Conservation (phyloP, 2,329 filamentous ascomycete genomes). For the Aureobasidium sp. region DNA sequence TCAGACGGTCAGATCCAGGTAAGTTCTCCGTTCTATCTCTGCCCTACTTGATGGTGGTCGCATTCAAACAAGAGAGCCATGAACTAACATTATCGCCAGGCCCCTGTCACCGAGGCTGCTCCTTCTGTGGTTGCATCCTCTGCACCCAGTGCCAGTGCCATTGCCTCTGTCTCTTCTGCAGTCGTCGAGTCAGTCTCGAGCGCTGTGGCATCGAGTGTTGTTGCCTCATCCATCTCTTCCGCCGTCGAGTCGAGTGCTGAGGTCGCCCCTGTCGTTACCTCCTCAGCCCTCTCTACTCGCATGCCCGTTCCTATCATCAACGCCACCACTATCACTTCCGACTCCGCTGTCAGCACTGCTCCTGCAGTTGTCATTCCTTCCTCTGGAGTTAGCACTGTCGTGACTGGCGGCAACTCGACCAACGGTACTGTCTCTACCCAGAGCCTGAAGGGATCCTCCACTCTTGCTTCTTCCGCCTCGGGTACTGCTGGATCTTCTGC, state of each 20-base stretch:
- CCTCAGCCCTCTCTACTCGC: neutral
- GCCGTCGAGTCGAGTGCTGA: neutral
- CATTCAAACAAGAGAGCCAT: neutral
- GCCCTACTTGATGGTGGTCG: neutral
- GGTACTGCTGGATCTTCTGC: neutral
- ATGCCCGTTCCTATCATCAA: constrained; percentile 8
- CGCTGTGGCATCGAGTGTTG: neutral
- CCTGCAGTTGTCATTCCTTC: neutral
- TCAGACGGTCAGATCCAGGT: constrained; percentile 16
- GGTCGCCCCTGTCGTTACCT: neutral
- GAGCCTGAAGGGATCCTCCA: neutral
- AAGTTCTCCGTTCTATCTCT: neutral
- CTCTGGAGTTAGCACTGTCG: neutral
- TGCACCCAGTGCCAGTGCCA: neutral
- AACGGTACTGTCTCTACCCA: constrained; percentile 6
- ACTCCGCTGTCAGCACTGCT: neutral
- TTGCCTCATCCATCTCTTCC: neutral
- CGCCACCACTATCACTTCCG: neutral
- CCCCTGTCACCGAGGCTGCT: neutral
- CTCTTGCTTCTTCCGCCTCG: neutral
- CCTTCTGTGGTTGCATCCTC: neutral
- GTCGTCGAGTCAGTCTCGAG: neutral
- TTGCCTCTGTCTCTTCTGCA: constrained; percentile 1
- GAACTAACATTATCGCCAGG: neutral
- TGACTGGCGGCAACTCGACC: constrained; percentile 7